Evolutionary conservation across 352 stramenopile genomes (phyloP).

Genomic region (Phytophthora kernoviae): DNA sequence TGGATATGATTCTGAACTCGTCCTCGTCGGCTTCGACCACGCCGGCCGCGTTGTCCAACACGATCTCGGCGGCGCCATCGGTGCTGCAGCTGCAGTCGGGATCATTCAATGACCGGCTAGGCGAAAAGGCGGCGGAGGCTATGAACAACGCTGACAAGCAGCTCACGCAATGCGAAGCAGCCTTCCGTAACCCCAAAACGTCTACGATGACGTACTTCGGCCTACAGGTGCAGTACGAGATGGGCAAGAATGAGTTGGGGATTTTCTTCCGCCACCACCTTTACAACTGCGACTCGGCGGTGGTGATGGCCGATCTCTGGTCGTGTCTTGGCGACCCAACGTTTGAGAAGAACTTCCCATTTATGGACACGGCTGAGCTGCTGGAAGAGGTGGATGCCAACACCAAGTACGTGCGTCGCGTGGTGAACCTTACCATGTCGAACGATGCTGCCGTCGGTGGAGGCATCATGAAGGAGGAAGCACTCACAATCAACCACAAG

Average conservation of each 20-base stretch:
- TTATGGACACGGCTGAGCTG: constrained; percentile 75
- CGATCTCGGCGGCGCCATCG: constrained; percentile 56
- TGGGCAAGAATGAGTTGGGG: constrained; percentile 85
- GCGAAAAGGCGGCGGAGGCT: constrained; percentile 65
- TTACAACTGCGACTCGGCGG: constrained; percentile 74
- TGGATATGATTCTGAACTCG: constrained; percentile 87
- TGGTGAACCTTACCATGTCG: constrained; percentile 83
- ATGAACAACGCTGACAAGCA: constrained; percentile 69
- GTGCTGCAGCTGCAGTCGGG: constrained; percentile 77
- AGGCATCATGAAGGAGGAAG: constrained; percentile 87
- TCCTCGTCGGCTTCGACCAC: constrained; percentile 65
- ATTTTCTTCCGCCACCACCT: constrained; percentile 89
- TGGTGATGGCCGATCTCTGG: constrained; percentile 83
- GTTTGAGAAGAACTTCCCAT: constrained; percentile 87
- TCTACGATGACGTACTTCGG: constrained; percentile 91
- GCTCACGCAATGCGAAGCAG: constrained; percentile 69
- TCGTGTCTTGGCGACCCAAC: constrained; percentile 61
- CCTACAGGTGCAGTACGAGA: constrained; percentile 88
- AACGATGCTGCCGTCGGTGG: constrained; percentile 67
- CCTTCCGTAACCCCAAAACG: constrained; percentile 84
- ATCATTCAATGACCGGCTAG: constrained; percentile 80
- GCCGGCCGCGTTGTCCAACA: constrained; percentile 68
- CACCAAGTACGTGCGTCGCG: constrained; percentile 84
- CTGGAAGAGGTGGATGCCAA: constrained; percentile 75
- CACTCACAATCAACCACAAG: constrained; percentile 76